phyloP scores from a whole-genome alignment of 164 flowering plant species.

The Echeveria elegans region DNA sequence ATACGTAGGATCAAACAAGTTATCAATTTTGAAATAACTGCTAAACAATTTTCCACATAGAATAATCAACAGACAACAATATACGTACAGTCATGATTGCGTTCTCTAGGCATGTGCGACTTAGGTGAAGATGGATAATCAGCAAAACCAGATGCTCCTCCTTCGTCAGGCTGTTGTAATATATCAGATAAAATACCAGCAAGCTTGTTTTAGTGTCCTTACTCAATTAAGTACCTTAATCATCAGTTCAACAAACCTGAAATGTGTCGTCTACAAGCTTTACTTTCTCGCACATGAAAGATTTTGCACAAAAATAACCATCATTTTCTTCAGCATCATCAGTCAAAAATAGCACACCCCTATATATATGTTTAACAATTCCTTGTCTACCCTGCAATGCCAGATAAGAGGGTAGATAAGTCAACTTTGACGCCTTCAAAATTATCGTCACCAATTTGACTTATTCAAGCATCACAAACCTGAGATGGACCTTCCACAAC shows the following conservation, averaged over 20 bases:
- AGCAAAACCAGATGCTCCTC: conserved; percentile 39
- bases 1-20: background rate
- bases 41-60: background rate
- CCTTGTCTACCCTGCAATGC: conserved; percentile 70
- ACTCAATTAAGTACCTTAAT: background rate
- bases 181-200: background rate
- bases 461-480: conserved; percentile 31
- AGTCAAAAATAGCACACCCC: conserved; percentile 55
- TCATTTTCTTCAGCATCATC: conserved; percentile 56
- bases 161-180: conserved; percentile 38
- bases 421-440: background rate
- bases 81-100: conserved; percentile 46
- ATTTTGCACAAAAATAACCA: conserved; percentile 63
- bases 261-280: conserved; percentile 25
- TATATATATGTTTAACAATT: conserved; percentile 56
- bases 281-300: conserved; percentile 64
- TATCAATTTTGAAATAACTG: background rate
- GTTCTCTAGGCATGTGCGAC: conserved; percentile 44
- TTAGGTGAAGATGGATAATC: conserved; percentile 50
- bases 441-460: background rate
- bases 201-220: background rate
- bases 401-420: background rate
- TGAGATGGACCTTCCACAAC: conserved; percentile 66
- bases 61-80: background rate
- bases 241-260: conserved; percentile 27